Conservation (phyloP, 331 rosid genomes). For the Cydonia oblonga region DNA sequence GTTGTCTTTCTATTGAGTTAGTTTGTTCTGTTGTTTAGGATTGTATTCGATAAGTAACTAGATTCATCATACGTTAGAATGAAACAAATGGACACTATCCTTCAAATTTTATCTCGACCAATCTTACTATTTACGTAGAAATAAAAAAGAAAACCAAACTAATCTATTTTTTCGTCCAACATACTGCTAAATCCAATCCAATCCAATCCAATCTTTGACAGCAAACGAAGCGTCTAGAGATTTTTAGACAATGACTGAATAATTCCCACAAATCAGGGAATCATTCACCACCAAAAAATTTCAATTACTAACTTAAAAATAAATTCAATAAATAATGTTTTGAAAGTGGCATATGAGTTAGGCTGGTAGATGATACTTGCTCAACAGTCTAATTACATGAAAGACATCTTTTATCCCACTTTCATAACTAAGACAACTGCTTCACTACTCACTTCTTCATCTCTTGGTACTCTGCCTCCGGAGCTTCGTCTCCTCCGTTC, state of each 20-base stretch:
- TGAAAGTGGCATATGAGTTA: not conserved
- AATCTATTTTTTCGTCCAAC: no score
- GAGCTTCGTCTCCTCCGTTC: slow-evolving; percentile 70
- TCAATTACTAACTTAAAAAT: not conserved
- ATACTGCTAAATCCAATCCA: no score
- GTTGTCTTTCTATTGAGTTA: not conserved
- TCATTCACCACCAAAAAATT: not conserved
- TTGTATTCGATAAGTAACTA: no score
- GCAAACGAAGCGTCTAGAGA: no score
- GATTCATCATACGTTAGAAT: no score
- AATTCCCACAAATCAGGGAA: not conserved
- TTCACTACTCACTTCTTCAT: slow-evolving; percentile 54
- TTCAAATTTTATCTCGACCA: no score
- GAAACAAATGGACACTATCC: no score
- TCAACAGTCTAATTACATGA: slow-evolving; percentile 4
- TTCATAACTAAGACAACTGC: not conserved
- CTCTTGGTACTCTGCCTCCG: slow-evolving; percentile 83
- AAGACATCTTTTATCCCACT: not conserved
- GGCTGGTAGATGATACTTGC: not conserved
- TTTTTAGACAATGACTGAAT: no score
- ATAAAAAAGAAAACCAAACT: no score
- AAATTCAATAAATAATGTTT: not conserved
- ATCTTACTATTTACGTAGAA: no score
- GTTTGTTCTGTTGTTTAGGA: no score
- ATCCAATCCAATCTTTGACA: no score